Evolutionary conservation across 352 stramenopile genomes (phyloP), one percentile per base, ranked within the genome.

Genomic region (Phytophthora litchii): DNA sequence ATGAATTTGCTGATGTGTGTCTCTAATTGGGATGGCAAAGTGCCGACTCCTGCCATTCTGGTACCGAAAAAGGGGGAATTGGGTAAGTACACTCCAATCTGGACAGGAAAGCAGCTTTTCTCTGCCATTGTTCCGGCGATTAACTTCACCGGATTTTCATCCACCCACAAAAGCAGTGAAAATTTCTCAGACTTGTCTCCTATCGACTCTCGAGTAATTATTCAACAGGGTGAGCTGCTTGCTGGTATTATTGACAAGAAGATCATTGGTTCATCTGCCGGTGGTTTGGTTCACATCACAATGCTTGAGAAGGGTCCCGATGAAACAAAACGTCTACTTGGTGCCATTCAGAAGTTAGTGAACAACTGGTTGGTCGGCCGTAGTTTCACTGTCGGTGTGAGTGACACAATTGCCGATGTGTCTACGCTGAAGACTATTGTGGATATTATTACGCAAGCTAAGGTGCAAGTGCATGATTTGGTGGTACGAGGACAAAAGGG

Each of bases 1-100:
- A 99, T 99, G 90, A 98, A 98, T 60, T 74, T 99, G 54, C 70
- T 99, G 16, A 99, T 99, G 97, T 99, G 96, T 96, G 89, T 96
- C 48, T 76, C 90, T 20, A 90, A 95, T 48, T 99, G 97, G 95
- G 94, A 99, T 72, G 98, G 97, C n/a, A 83, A 88, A 25, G 91
- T 99, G 12, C 98, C 98, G 2, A 95, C 94, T 40, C 98, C 98
- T 11, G 96, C 97, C 4, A 98, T 99, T 61, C 76, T 99, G 44
- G 97, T 99, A 59, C 97, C 97, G 20, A 90, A 95, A 64, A 97
- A 92, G 52, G 78, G 78, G 17, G 74, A 92, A 64, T 61, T 92
- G 29, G 86, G 86, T 67, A 91, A 92, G 68, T 96, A 95, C 68
- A 75, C 72, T 6, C 83, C 97, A 41, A 91, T 98, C 42, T 98